phyloP scores from a whole-genome alignment of 106 monocot genomes.

The Dendrobium officinale region DNA sequence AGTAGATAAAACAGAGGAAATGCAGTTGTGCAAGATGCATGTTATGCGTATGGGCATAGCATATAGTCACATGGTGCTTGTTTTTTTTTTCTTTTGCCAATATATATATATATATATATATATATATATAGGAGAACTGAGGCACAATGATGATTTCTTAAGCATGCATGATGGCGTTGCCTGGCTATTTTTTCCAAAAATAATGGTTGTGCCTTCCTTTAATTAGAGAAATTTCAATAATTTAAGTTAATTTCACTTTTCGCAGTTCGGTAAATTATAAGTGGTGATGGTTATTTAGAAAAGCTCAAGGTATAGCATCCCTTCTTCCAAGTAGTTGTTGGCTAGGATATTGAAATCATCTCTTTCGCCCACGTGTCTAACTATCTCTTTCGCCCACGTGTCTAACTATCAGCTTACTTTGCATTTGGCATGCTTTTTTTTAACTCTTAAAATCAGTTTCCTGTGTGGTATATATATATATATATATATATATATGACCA shows the following conservation, averaged over 20 bases:
- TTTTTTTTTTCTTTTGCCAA: too few species aligned
- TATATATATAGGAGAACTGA: too few species aligned
- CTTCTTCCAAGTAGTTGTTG: neutral
- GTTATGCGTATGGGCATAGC: too few species aligned
- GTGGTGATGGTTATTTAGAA: neutral
- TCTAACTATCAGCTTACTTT: neutral
- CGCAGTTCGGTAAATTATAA: too few species aligned
- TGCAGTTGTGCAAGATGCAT: neutral
- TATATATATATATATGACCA: too few species aligned
- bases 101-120: too few species aligned
- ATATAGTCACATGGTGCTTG: too few species aligned
- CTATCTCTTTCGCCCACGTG: neutral
- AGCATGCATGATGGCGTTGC: too few species aligned
- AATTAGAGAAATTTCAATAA: neutral
- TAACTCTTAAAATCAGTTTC: neutral
- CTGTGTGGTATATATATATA: too few species aligned
- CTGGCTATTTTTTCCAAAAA: neutral
- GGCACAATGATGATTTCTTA: too few species aligned
- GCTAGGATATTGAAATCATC: neutral
- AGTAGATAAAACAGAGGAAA: too few species aligned
- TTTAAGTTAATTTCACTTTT: neutral
- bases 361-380: too few species aligned
- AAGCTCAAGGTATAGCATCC: neutral
- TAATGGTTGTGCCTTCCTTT: neutral
- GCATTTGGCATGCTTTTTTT: neutral